A percentile compares a stretch with the other conserved stretches of the same genome.
Conservation (phyloP, 2,329 filamentous ascomycete species). For the Mycosphaerella arachidis region DNA sequence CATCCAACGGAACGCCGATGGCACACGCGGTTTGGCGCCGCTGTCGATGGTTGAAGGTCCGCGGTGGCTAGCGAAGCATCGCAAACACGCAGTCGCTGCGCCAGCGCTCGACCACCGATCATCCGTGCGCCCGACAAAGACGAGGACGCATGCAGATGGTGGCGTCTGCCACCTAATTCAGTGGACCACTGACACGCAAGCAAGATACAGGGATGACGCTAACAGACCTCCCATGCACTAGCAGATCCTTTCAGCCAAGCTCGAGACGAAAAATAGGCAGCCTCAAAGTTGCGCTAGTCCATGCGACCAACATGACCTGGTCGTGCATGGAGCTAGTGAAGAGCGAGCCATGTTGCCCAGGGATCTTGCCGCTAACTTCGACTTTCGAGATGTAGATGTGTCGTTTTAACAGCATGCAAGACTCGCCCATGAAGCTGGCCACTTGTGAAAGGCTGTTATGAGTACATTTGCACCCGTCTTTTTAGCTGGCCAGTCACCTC, state of each 20-base stretch:
- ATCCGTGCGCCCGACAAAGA: constrained; percentile 8
- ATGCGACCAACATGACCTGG: constrained; percentile 20
- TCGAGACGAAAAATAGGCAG: constrained; percentile 12
- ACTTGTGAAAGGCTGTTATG: constrained; percentile 17
- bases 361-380: constrained; percentile 22
- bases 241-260: constrained; percentile 13
- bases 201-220: constrained; percentile 6
- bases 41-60: constrained; percentile 4
- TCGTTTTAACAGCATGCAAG: constrained; percentile 21
- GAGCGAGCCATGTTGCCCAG: constrained; percentile 19
- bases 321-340: constrained; percentile 20
- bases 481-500: constrained; percentile 13
- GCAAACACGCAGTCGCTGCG: constrained; percentile 2
- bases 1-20: neutral
- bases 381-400: constrained; percentile 21
- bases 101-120: constrained; percentile 9
- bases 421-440: constrained; percentile 11
- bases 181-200: constrained; percentile 20
- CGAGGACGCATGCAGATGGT: constrained; percentile 6
- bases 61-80: constrained; percentile 1
- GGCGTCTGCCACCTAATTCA: constrained; percentile 9
- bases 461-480: constrained; percentile 14
- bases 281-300: constrained; percentile 7
- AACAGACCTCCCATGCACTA: constrained; percentile 8
- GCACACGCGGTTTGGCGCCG: constrained; percentile 4